Conservation (phyloP, 352 stramenopile species). For the Phytophthora lateralis region DNA sequence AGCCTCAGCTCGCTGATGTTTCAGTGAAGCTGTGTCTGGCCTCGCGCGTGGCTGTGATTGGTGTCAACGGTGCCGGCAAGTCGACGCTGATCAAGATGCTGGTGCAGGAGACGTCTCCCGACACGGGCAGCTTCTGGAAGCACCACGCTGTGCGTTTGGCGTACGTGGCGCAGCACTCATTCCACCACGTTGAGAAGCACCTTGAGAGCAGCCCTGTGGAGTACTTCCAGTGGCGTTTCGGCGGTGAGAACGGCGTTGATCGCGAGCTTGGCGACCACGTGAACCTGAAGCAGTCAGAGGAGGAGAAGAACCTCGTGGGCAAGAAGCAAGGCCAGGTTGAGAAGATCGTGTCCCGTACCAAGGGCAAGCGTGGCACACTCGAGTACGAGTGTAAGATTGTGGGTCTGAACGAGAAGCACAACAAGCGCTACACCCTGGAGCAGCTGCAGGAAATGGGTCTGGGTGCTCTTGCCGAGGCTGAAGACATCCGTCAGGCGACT, state of each 20-base stretch:
- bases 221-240: slow-evolving; percentile 98
- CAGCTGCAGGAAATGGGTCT: slow-evolving; percentile 72
- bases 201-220: slow-evolving; percentile 95
- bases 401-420: slow-evolving; percentile 66
- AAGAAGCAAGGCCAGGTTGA: slow-evolving; percentile 92
- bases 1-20: slow-evolving; percentile 93
- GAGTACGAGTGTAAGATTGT: slow-evolving; percentile 93
- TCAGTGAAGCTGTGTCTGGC: slow-evolving; percentile 95
- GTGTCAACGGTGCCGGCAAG: slow-evolving; percentile 97
- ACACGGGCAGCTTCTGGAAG: slow-evolving; percentile 79
- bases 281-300: slow-evolving; percentile 92
- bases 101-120: slow-evolving; percentile 78
- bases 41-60: slow-evolving; percentile 96
- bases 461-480: slow-evolving; percentile 62
- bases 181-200: slow-evolving; percentile 97
- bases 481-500: slow-evolving; percentile 71
- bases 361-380: slow-evolving; percentile 69
- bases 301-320: slow-evolving; percentile 92
- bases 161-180: slow-evolving; percentile 97
- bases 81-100: slow-evolving; percentile 98
- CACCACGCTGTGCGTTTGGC: slow-evolving; percentile 94
- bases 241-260: slow-evolving; percentile 95
- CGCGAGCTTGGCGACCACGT: slow-evolving; percentile 88
- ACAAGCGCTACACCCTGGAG: slow-evolving; percentile 74
- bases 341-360: slow-evolving; percentile 93